Conservation (phyloP, 2,329 filamentous ascomycete species). For the Bipolaris cookei region DNA sequence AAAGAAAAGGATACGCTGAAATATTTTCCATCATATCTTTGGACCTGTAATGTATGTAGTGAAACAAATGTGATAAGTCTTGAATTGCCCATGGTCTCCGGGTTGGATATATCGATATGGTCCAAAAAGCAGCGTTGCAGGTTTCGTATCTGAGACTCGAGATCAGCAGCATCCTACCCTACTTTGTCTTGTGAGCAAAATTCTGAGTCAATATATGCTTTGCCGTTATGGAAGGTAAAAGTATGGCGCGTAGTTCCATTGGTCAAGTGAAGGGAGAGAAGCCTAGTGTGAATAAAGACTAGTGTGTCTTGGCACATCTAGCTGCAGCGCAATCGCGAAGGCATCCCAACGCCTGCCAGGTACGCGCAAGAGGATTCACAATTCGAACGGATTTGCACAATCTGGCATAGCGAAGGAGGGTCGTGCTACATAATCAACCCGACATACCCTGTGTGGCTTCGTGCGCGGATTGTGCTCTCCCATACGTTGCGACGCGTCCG, state of each 20-base stretch:
- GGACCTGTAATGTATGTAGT: not conserved
- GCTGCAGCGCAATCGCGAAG: slow-evolving; percentile 29
- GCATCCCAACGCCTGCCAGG: slow-evolving; percentile 31
- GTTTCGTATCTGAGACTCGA: too few species aligned
- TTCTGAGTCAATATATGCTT: not conserved
- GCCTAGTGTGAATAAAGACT: slow-evolving; percentile 5
- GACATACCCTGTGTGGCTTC: slow-evolving; percentile 8
- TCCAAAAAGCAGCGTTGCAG: not conserved
- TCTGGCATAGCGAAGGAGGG: slow-evolving; percentile 11
- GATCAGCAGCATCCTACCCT: not conserved
- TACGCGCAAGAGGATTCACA: slow-evolving; percentile 33
- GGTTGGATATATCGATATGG: not conserved
- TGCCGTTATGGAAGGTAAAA: not conserved
- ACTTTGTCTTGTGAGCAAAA: too few species aligned
- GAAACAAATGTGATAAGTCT: not conserved
- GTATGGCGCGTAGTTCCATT: not conserved
- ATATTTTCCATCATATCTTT: not conserved
- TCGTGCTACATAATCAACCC: slow-evolving; percentile 5
- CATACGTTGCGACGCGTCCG: slow-evolving; percentile 40
- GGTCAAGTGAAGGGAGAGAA: slow-evolving; percentile 1
- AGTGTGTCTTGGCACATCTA: slow-evolving; percentile 26
- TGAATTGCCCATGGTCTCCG: not conserved
- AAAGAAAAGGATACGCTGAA: not conserved
- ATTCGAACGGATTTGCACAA: slow-evolving; percentile 14
- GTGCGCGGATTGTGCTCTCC: slow-evolving; percentile 1